phyloP scores from a whole-genome alignment of 306 rosid species.

The Crataegus laevigata region DNA sequence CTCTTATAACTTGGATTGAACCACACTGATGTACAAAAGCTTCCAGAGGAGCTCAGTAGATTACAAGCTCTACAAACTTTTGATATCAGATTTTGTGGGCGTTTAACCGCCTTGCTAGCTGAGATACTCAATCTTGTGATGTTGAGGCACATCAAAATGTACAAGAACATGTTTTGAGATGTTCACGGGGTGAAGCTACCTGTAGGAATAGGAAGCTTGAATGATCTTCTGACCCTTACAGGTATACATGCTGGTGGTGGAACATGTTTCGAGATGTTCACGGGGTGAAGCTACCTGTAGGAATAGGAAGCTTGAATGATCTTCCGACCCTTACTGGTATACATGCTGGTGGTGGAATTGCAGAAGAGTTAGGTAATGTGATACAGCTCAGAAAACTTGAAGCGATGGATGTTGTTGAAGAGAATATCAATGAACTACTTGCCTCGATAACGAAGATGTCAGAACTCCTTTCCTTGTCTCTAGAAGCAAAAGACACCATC shows the following conservation, averaged over 20 bases:
- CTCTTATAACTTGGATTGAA: constrained; percentile 16
- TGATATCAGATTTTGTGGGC: constrained; percentile 20
- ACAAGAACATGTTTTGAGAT: not conserved
- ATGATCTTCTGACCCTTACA: constrained; percentile 2
- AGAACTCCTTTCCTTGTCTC: constrained; percentile 15
- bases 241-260: not conserved
- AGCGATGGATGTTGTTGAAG: constrained; percentile 18
- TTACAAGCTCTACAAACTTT: constrained; percentile 15
- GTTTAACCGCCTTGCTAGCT: not conserved
- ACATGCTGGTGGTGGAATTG: constrained; percentile 13
- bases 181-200: constrained; percentile 16
- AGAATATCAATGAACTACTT: constrained; percentile 9
- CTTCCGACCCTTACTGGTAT: constrained; percentile 19
- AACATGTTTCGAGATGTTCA: not conserved
- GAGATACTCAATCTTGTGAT: constrained; percentile 7
- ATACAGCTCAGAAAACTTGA: constrained; percentile 16
- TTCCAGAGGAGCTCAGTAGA: constrained; percentile 7
- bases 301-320: constrained; percentile 10
- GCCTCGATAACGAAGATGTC: constrained; percentile 14
- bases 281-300: constrained; percentile 14
- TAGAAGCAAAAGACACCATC: not conserved
- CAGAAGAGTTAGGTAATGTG: constrained; percentile 16
- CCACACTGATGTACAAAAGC: constrained; percentile 12
- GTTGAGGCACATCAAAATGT: constrained; percentile 24
- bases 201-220: constrained; percentile 9